Percentiles rank a stretch among this genome's conserved stretches.
phyloP scores from a whole-genome alignment of 306 rosid genomes.

The Cajanus cajan region DNA sequence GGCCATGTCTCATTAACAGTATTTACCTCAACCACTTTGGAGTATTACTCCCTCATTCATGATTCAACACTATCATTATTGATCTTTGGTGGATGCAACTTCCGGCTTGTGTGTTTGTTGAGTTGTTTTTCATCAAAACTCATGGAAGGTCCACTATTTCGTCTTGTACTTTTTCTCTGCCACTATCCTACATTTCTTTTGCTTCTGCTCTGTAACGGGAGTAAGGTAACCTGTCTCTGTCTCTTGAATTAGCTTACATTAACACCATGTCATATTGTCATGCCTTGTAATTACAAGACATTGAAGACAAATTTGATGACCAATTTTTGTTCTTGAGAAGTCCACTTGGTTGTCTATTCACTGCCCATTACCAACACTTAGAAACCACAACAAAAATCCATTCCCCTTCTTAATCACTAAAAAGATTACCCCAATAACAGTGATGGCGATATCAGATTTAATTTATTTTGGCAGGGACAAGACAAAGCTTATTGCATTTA shows the following conservation, averaged over 20 bases:
- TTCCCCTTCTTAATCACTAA: not conserved
- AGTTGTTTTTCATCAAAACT: not conserved
- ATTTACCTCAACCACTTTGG: constrained; percentile 2
- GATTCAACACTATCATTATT: not conserved
- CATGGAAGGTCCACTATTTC: not conserved
- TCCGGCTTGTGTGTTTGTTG: constrained; percentile 15
- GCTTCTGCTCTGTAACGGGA: not conserved
- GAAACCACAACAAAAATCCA: not conserved
- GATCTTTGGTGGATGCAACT: not conserved
- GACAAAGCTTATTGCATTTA: constrained; percentile 1
- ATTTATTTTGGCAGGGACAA: constrained; percentile 17
- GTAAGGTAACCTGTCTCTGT: constrained; percentile 26
- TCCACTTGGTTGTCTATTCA: not conserved
- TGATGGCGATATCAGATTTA: not conserved
- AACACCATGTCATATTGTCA: not conserved
- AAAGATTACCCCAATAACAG: not conserved
- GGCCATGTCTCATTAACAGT: constrained; percentile 22
- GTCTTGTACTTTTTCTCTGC: not conserved
- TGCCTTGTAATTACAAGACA: constrained; percentile 12
- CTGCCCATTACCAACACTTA: not conserved
- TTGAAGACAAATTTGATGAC: not conserved
- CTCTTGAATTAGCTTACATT: not conserved
- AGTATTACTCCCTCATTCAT: not conserved
- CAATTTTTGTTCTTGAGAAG: not conserved
- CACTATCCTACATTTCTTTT: not conserved